Evolutionary conservation across 345 rosid species (phyloP), one percentile per base, ranked within the genome.

Genomic region (Lepidium sativum): DNA sequence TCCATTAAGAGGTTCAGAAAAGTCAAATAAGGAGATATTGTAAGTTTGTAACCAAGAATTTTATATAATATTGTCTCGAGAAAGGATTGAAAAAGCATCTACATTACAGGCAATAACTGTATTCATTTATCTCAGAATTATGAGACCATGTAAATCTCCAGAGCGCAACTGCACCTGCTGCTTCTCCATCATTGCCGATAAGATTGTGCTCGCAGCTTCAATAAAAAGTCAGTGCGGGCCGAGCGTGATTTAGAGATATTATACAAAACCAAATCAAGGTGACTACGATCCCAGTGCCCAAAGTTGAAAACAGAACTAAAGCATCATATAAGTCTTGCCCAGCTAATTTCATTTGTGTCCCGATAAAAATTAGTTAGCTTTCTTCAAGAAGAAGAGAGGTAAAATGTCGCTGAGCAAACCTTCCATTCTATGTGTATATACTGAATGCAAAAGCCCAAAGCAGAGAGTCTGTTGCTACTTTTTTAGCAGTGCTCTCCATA

Each of bases 401-500:
- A 58, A 65, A 56, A 10, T 20, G 44, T 41, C 34, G 29, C 66
- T 54, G 74, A 53, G 23, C 55, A 70, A 63, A 33, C 63, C 65
- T 63, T 73, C 72, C 67, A 61, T 58, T 60, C 51, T 43, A 70
- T 67, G 67, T 72, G 65, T 72, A 59, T 72, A 58, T 70, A 51
- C 74, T 33, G 48, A 67, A 49, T 13, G 54, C 55, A 77, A 68
- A 45, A 63, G 47, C 61, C 65, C 42, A 12, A 33, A 23, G 44
- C 37, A 32, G 35, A 59, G 38, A 53, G 38, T 18, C 72, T 21
- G 60, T 80, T 86, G 88, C 80, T 88, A 83, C 54, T 70, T 63
- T 65, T 71, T 71, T 54, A 86, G 73, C 70, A 94, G 63, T 52
- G 86, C 91, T 79, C 79, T 80, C 75, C 82, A 77, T 74, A 94